Conservation (phyloP, 2,329 filamentous ascomycete species). For the Fusarium scirpi region DNA sequence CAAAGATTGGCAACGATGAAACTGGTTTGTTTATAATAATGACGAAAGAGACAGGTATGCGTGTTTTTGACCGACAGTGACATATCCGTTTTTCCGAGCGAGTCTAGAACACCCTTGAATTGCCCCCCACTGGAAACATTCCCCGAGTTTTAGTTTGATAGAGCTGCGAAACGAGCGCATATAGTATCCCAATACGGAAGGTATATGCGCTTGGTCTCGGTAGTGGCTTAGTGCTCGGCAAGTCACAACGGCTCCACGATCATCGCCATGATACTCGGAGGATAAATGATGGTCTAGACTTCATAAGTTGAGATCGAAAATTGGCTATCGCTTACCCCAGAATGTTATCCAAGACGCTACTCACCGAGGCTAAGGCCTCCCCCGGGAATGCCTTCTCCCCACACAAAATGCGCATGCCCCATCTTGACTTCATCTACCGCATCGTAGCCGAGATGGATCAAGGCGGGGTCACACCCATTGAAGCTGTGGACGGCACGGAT, state of each 20-base stretch:
- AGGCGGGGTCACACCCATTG: constrained; percentile 26
- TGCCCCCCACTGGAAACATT: constrained; percentile 3
- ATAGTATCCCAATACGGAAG: no score
- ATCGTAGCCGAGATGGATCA: constrained; percentile 41
- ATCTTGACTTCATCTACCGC: constrained; percentile 40
- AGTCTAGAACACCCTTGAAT: neutral
- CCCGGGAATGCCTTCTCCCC: constrained; percentile 32
- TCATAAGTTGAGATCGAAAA: neutral
- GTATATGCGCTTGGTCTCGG: no score
- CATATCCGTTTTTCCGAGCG: neutral
- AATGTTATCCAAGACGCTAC: constrained; percentile 19
- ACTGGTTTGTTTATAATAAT: constrained; percentile 5
- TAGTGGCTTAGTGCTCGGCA: neutral
- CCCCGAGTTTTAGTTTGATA: neutral
- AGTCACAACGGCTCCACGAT: neutral
- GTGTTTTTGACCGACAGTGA: neutral
- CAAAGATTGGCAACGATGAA: neutral
- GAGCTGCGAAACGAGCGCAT: constrained; percentile 7
- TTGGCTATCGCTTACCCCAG: neutral
- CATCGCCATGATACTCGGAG: neutral
- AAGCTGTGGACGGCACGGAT: constrained; percentile 18
- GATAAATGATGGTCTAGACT: constrained; percentile 15
- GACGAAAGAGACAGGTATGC: neutral
- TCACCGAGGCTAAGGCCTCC: constrained; percentile 10
- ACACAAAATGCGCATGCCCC: constrained; percentile 35